Evolutionary conservation across 2,329 filamentous ascomycete species (phyloP).

Genomic region (Apiospora saccharicola): DNA sequence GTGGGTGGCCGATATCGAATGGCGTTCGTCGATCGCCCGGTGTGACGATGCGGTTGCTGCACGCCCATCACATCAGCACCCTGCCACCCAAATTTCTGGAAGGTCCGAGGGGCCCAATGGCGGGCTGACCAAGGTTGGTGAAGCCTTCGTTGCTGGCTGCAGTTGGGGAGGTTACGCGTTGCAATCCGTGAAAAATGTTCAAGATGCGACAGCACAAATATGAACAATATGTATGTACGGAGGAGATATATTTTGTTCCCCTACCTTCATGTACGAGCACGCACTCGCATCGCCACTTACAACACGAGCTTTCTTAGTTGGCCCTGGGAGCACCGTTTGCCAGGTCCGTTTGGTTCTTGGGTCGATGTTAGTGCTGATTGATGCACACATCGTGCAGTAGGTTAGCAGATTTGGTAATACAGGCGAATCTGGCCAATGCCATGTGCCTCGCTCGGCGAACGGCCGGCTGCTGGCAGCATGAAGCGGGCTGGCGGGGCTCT

Average conservation of each 20-base stretch:
- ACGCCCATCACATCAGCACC: not conserved
- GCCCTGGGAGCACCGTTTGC: not conserved
- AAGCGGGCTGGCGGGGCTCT: slow-evolving; percentile 5
- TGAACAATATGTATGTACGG: not conserved
- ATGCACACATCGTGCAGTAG: not conserved
- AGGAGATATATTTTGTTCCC: not conserved
- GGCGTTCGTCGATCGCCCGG: slow-evolving; percentile 12
- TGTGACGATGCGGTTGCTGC: not conserved
- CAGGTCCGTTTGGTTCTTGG: slow-evolving; percentile 12
- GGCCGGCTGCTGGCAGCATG: not conserved
- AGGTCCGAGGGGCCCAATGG: not conserved
- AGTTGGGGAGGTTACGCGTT: not conserved
- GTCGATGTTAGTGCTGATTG: slow-evolving; percentile 16
- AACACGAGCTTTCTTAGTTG: not conserved
- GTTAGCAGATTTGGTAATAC: not conserved
- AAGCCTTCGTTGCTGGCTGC: not conserved
- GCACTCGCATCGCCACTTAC: not conserved
- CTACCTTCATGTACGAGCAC: not conserved
- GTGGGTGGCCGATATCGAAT: slow-evolving; percentile 13
- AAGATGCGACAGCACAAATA: not conserved
- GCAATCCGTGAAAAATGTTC: not conserved
- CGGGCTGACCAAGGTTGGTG: not conserved
- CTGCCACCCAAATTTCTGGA: not conserved
- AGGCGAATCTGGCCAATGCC: not conserved
- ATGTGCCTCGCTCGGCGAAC: not conserved